Percentiles rank a stretch among this genome's conserved stretches.
These are phyloP conservation scores for Cladorrhinum samala DNA, from an alignment of 495 filamentous ascomycete genomes.

Conservation along the genomic window DNA sequence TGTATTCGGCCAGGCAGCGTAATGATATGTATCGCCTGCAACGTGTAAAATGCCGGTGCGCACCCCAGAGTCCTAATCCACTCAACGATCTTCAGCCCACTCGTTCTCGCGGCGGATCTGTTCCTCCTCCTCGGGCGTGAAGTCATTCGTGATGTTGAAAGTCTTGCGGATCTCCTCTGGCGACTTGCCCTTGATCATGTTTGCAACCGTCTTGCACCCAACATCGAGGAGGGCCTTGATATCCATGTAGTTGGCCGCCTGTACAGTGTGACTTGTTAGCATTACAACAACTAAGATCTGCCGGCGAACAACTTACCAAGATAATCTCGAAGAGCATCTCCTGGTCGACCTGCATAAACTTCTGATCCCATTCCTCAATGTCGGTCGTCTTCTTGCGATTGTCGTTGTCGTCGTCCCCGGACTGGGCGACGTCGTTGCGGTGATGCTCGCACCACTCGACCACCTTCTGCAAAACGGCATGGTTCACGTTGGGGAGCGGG, in stretches of 20 bases:
- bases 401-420: conserved; percentile 83
- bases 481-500: conserved; percentile 78
- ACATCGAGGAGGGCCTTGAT: conserved; percentile 79
- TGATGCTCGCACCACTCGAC: conserved; percentile 97
- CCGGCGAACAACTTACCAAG: conserved; percentile 54
- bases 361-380: conserved; percentile 99
- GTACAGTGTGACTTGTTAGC: conserved; percentile 4
- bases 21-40: too few relatives aligned
- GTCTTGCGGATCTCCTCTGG: conserved; percentile 79
- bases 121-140: conserved; percentile 76
- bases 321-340: conserved; percentile 99
- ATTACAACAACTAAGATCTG: not conserved
- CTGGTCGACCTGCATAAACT: conserved; percentile 99
- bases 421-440: conserved; percentile 70
- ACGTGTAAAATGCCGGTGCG: too few relatives aligned
- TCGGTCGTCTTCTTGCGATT: conserved; percentile 96
- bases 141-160: conserved; percentile 80
- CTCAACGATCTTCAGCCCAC: conserved; percentile 69
- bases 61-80: too few relatives aligned
- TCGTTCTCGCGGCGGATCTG: conserved; percentile 80
- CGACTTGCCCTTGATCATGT: conserved; percentile 84
- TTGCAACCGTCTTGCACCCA: conserved; percentile 78
- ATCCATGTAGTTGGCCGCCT: conserved; percentile 74
- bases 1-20: too few relatives aligned
- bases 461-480: conserved; percentile 87